Evolutionary conservation across 1,139 yeast genomes (phyloP).

Genomic region (Candida mesenterica): DNA sequence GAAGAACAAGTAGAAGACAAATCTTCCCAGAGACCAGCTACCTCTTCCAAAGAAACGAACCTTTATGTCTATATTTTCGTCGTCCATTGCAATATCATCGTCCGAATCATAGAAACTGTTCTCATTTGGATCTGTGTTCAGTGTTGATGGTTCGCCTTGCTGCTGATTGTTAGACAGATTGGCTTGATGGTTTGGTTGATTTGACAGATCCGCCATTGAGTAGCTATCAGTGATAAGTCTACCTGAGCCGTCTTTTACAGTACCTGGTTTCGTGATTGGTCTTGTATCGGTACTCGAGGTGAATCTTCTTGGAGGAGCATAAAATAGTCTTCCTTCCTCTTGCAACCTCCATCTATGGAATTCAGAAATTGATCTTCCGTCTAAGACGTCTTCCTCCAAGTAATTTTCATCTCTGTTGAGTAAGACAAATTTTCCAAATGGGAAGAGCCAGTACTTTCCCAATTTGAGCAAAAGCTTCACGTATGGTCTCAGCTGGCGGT

Average conservation of each 20-base stretch:
- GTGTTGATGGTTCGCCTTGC: no score
- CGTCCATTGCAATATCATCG: conserved; percentile 18
- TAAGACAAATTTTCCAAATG: conserved; percentile 88
- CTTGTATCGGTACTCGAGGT: conserved; percentile 36
- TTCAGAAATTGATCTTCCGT: conserved; percentile 82
- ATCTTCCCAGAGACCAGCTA: conserved; percentile 82
- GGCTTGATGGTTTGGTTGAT: background rate
- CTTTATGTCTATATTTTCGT: conserved; percentile 40
- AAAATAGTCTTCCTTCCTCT: conserved; percentile 68
- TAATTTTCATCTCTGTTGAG: conserved; percentile 78
- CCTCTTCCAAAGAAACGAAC: conserved; percentile 88
- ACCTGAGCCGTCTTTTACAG: conserved; percentile 46
- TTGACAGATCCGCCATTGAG: conserved; percentile 22
- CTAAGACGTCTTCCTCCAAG: conserved; percentile 81
- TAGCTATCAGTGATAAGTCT: conserved; percentile 43
- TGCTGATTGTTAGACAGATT: background rate
- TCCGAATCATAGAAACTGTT: conserved; percentile 5
- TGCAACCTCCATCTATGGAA: conserved; percentile 88
- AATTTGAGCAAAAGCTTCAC: conserved; percentile 59
- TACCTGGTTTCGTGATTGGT: conserved; percentile 23
- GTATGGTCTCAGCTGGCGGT: conserved; percentile 47
- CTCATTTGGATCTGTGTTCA: conserved; percentile 2
- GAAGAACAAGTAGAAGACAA: conserved; percentile 71
- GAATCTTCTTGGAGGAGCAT: conserved; percentile 59
- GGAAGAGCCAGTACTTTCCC: conserved; percentile 71